Conservation (phyloP, 495 filamentous ascomycete genomes). For the Hypoxylon lenormandii region DNA sequence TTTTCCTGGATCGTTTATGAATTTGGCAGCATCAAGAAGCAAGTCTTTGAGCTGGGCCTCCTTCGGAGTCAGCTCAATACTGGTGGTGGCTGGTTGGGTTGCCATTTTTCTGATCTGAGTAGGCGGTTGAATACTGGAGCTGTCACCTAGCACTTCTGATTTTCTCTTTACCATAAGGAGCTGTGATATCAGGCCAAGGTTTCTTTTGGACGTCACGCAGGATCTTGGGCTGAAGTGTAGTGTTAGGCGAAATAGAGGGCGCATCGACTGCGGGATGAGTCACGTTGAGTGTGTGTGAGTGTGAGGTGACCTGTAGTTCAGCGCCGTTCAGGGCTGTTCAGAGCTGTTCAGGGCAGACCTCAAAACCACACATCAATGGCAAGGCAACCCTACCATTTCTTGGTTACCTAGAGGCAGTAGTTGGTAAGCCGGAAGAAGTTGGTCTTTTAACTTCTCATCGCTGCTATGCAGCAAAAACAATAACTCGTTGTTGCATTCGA, state of each 20-base stretch:
- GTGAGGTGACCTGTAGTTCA: conserved; percentile 5
- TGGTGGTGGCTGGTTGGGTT: conserved; percentile 49
- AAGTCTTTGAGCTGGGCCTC: conserved; percentile 77
- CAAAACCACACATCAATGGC: not conserved
- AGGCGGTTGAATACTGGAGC: conserved; percentile 19
- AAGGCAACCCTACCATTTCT: not conserved
- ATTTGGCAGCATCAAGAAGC: conserved; percentile 77
- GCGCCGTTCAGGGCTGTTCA: too few relatives aligned
- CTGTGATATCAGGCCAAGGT: not conserved
- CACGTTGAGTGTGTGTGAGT: conserved; percentile 11
- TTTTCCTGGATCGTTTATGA: conserved; percentile 69
- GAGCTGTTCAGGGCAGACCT: too few relatives aligned
- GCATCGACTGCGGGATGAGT: conserved; percentile 36
- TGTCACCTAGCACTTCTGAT: conserved; percentile 37
- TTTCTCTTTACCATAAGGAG: conserved; percentile 49
- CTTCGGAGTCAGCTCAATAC: conserved; percentile 70
- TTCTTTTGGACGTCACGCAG: conserved; percentile 10
- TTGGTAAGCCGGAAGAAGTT: not conserved
- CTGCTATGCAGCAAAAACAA: not conserved
- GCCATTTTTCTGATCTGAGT: conserved; percentile 45
- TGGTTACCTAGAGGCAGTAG: not conserved
- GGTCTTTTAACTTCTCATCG: not conserved
- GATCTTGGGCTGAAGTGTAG: not conserved
- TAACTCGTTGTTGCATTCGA: not conserved
- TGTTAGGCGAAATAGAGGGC: conserved; percentile 21